Conservation (phyloP, 768 basidiomycete genomes). For the Scleroderma bovista region DNA sequence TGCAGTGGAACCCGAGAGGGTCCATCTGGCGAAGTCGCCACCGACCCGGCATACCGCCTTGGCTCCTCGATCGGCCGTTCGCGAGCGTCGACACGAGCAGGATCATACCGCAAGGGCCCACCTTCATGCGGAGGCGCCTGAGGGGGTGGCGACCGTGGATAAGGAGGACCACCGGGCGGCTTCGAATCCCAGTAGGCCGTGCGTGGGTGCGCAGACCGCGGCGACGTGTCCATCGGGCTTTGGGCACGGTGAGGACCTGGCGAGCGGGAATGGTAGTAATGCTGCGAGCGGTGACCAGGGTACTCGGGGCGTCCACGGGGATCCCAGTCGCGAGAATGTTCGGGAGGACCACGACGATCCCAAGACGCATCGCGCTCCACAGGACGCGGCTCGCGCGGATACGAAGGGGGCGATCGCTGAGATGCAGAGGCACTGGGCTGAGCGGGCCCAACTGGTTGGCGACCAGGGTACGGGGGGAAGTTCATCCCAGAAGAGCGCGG, state of each 20-base stretch:
- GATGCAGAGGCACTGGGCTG: constrained; percentile 39
- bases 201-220: constrained; percentile 42
- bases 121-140: constrained; percentile 35
- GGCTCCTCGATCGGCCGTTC: constrained; percentile 35
- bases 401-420: constrained; percentile 59
- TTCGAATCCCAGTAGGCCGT: constrained; percentile 60
- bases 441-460: constrained; percentile 48
- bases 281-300: constrained; percentile 25
- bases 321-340: constrained; percentile 50
- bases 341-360: constrained; percentile 51
- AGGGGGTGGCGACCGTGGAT: constrained; percentile 30
- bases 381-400: constrained; percentile 48
- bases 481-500: constrained; percentile 47
- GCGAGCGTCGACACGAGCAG: constrained; percentile 45
- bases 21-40: constrained; percentile 45
- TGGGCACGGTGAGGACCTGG: constrained; percentile 33
- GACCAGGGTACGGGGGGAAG: constrained; percentile 42
- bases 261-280: constrained; percentile 30
- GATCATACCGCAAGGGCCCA: constrained; percentile 56
- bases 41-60: constrained; percentile 31
- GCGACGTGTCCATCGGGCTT: constrained; percentile 59
- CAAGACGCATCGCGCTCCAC: constrained; percentile 51
- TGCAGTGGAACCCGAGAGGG: constrained; percentile 25
- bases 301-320: constrained; percentile 38
- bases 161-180: constrained; percentile 32